Evolutionary conservation across 169 alveolate genomes (phyloP).

Genomic region (Amoebophrya sp.): DNA sequence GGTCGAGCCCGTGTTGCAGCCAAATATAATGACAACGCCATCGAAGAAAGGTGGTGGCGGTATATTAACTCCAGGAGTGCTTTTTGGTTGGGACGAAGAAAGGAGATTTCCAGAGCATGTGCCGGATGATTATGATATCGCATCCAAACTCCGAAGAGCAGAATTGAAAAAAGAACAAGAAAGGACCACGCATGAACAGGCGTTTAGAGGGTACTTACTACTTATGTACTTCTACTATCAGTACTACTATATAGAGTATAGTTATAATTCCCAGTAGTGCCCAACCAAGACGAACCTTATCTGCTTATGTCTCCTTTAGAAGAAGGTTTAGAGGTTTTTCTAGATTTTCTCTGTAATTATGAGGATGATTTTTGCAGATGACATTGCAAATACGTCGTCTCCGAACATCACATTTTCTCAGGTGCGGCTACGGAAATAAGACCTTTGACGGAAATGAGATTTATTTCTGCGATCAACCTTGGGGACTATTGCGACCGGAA

Average conservation of each 20-base stretch:
- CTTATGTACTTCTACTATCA: no score
- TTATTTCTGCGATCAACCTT: neutral
- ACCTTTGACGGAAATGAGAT: neutral
- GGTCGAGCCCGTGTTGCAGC: neutral
- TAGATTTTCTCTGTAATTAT: no score
- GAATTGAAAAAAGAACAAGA: neutral
- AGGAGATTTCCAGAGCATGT: neutral
- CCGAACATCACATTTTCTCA: no score
- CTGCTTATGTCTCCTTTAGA: no score
- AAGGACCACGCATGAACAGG: neutral
- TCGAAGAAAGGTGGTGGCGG: neutral
- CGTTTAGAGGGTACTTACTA: neutral
- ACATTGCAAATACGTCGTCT: no score
- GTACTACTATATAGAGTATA: no score
- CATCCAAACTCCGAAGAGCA: neutral
- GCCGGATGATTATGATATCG: neutral
- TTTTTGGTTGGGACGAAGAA: neutral
- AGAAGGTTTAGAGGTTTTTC: no score
- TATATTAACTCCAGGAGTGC: neutral
- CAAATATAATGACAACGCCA: neutral
- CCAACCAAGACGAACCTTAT: no score
- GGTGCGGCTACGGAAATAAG: neutral
- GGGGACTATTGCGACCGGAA: neutral
- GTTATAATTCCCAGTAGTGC: no score
- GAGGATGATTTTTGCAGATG: no score